Percentiles rank a stretch among this genome's conserved stretches.
Evolutionary conservation across 192 early-diverging fungal genomes (phyloP).

Genomic region (Globomyces pollinis-pini): DNA sequence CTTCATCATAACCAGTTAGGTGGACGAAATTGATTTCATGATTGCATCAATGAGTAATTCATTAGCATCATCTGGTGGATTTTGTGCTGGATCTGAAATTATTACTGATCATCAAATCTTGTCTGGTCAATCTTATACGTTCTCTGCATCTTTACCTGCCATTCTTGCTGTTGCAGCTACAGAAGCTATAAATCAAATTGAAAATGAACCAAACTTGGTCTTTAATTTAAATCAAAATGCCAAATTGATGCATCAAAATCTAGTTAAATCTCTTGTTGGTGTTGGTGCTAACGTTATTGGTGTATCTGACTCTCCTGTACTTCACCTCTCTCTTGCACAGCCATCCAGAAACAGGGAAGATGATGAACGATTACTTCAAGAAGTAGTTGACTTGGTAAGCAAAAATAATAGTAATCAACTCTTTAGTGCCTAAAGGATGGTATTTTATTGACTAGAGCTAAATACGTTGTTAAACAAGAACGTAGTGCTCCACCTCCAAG

Average conservation of each 20-base stretch:
- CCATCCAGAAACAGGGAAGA: constrained; percentile 43
- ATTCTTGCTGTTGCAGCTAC: constrained; percentile 83
- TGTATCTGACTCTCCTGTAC: constrained; percentile 52
- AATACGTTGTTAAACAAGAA: constrained; percentile 82
- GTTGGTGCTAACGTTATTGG: constrained; percentile 32
- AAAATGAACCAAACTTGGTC: constrained; percentile 39
- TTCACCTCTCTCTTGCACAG: constrained; percentile 62
- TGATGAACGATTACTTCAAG: constrained; percentile 71
- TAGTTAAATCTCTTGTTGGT: constrained; percentile 38
- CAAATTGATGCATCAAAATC: constrained; percentile 45
- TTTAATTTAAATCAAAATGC: constrained; percentile 57
- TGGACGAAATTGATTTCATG: constrained; percentile 81
- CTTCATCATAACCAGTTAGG: constrained; percentile 26
- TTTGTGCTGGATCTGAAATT: constrained; percentile 80
- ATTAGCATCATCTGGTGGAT: constrained; percentile 80
- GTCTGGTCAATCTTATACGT: constrained; percentile 82
- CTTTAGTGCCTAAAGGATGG: constrained; percentile 62
- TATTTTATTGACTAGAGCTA: constrained; percentile 77
- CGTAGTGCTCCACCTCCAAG: constrained; percentile 60
- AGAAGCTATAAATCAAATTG: constrained; percentile 68
- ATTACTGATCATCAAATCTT: constrained; percentile 88
- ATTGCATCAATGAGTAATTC: constrained; percentile 74
- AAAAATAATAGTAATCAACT: not conserved
- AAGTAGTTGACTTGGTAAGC: constrained; percentile 63
- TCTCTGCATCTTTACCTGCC: constrained; percentile 90